Base-by-base conservation (phyloP, 305 asterid genomes). In the Fraxinus platypoda region DNA sequence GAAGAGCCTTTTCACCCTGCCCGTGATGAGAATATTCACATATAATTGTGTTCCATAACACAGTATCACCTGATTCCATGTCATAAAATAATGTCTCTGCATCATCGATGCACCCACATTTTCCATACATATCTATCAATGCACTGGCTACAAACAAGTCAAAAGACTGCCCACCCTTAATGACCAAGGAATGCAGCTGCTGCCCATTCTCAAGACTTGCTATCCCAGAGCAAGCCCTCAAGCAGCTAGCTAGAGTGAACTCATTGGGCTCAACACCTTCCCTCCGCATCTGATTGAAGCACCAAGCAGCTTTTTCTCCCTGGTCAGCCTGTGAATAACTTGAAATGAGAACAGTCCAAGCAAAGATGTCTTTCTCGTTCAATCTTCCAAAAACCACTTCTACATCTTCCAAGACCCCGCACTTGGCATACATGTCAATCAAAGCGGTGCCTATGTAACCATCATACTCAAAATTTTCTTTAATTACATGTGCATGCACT, bases 21-120 rank as follows among this genome's bases (percentile, higher is more conserved):
- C 98, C 98, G 17, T 95, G 98, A 64, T 90, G 91, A 81, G 97
- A 89, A 83, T 90, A 90, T 31, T 90, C 93, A 62, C 85, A 84
- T 76, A 95, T 95, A 78, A 95, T 93, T 30, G 96, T 91, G 92
- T 94, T 95, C 99, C 98, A 95, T 81, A 88, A 77, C 74, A 93
- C 92, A 17, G 93, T 89, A 85, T 95, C 97, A 72, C 75, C 73
- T 4, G 84, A 81, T 17, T 71, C 82, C 78, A 78, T 59, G 84
- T 85, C 87, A 49, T 85, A 66, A 83, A 95, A 95, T 64, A 94
- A 79, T 59, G 71, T 77, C 82, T 89, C 97, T 5, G 99, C 97
- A 76, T 88, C 92, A 15, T 90, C 90, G 31, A 94, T 86, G 73
- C 86, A 78, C 66, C 99, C 99, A 86, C 97, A 93, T 85, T 94